Conservation (phyloP, 2,329 filamentous ascomycete species). For the Xenoacremonium recifei region DNA sequence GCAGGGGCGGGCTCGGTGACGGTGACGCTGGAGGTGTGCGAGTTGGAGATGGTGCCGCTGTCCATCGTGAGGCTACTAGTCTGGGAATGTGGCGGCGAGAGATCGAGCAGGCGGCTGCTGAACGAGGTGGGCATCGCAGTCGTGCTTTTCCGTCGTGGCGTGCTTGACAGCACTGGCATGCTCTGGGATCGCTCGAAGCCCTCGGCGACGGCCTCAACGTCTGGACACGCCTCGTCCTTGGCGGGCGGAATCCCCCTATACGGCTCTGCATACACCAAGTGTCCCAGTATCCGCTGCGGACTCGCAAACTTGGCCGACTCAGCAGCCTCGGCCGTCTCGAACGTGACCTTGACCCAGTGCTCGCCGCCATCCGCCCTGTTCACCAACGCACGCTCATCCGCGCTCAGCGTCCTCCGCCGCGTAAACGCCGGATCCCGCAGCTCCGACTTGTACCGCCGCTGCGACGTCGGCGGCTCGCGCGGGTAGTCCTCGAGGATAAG, state of each 20-base stretch:
- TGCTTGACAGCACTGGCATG: slow-evolving; percentile 30
- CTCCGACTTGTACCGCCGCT: slow-evolving; percentile 70
- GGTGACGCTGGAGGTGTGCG: slow-evolving; percentile 45
- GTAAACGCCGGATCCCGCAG: slow-evolving; percentile 71
- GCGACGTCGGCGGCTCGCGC: slow-evolving; percentile 72
- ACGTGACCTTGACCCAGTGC: slow-evolving; percentile 90
- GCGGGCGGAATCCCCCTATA: slow-evolving; percentile 65
- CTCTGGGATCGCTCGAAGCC: slow-evolving; percentile 34
- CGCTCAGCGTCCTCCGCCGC: slow-evolving; percentile 62
- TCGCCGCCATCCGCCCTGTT: slow-evolving; percentile 79
- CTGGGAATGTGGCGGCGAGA: slow-evolving; percentile 45
- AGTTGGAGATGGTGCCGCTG: slow-evolving; percentile 49
- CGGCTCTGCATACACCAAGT: slow-evolving; percentile 68
- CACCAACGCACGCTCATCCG: slow-evolving; percentile 74
- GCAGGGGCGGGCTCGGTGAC: slow-evolving; percentile 32
- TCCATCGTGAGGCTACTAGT: slow-evolving; percentile 58
- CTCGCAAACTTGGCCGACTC: slow-evolving; percentile 68
- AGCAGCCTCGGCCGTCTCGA: slow-evolving; percentile 70
- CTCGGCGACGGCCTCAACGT: slow-evolving; percentile 40
- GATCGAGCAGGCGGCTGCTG: slow-evolving; percentile 36
- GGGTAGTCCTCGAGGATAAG: slow-evolving; percentile 92
- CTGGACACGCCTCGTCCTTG: slow-evolving; percentile 62
- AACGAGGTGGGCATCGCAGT: slow-evolving; percentile 35
- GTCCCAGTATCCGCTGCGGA: slow-evolving; percentile 69
- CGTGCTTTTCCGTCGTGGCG: slow-evolving; percentile 27